Evolutionary conservation across 345 rosid species (phyloP).

Genomic region (Corchorus olitorius): DNA sequence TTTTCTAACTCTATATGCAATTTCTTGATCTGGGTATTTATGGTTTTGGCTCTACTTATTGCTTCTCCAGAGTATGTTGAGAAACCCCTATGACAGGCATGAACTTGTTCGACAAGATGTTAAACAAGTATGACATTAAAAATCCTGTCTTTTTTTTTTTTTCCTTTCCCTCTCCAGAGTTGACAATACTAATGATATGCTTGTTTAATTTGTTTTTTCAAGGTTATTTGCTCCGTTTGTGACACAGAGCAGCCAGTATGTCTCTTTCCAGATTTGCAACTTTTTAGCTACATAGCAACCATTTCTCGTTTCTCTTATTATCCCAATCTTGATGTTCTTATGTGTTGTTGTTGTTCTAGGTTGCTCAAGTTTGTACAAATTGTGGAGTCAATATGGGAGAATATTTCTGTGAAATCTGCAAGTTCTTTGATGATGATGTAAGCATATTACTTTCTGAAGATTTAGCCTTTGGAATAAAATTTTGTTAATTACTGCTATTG

Average conservation of each 20-base stretch:
- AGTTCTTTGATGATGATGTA: conserved; percentile 93
- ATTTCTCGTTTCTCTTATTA: neutral
- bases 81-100: conserved; percentile 60
- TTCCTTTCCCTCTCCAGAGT: neutral
- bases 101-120: conserved; percentile 84
- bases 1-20: neutral
- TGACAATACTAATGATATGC: neutral
- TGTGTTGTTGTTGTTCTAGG: conserved; percentile 42
- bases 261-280: conserved; percentile 24
- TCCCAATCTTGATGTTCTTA: neutral
- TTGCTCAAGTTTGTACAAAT: conserved; percentile 75
- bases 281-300: neutral
- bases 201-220: neutral
- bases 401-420: conserved; percentile 88
- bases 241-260: conserved; percentile 96
- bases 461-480: neutral
- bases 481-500: conserved; percentile 16
- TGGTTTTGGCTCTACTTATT: conserved; percentile 21
- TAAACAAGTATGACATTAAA: conserved; percentile 52
- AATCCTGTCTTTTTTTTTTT: neutral
- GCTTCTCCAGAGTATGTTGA: conserved; percentile 58
- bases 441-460: conserved; percentile 12
- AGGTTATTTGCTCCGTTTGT: conserved; percentile 93
- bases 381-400: conserved; percentile 99
- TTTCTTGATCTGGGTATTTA: conserved; percentile 22